Percentiles rank a stretch among this genome's conserved stretches.
Evolutionary conservation across 1,284 basidiomycete species (phyloP).

Genomic region (Psilocybe mexicana): DNA sequence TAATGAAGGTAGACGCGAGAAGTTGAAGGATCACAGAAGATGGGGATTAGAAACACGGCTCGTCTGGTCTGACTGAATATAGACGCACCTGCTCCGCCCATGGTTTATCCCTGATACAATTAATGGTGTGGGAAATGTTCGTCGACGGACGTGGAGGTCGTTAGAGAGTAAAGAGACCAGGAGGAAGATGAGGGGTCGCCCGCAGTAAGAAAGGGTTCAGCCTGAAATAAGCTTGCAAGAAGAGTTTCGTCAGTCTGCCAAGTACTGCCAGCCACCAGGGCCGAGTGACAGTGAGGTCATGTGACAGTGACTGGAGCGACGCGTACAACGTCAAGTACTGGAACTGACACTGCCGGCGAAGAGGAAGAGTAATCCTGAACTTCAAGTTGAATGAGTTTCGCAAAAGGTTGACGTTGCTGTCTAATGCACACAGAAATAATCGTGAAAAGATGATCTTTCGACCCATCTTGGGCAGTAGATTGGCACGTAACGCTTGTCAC

Average conservation of each 20-base stretch:
- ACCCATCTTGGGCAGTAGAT: too few species aligned
- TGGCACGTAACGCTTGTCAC: too few species aligned
- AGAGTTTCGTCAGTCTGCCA: neutral
- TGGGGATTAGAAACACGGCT: neutral
- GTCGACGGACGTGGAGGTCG: conserved; percentile 8
- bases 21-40: neutral
- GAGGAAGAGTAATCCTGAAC: too few species aligned
- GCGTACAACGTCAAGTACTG: neutral
- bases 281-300: conserved; percentile 9
- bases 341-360: too few species aligned
- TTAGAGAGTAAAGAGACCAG: conserved; percentile 5
- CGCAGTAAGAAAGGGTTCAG: conserved; percentile 7
- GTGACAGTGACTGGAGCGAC: conserved; percentile 7
- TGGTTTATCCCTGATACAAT: conserved; percentile 20
- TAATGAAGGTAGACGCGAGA: neutral
- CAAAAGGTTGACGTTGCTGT: neutral
- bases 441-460: too few species aligned
- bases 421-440: too few species aligned
- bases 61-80: neutral
- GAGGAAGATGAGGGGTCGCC: conserved; percentile 5
- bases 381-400: neutral
- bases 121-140: conserved; percentile 17
- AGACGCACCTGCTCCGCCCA: conserved; percentile 34
- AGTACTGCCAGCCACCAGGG: conserved; percentile 5
- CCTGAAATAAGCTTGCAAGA: neutral